phyloP scores from a whole-genome alignment of 192 early-diverging fungal species.

The Coemansia sp. region DNA sequence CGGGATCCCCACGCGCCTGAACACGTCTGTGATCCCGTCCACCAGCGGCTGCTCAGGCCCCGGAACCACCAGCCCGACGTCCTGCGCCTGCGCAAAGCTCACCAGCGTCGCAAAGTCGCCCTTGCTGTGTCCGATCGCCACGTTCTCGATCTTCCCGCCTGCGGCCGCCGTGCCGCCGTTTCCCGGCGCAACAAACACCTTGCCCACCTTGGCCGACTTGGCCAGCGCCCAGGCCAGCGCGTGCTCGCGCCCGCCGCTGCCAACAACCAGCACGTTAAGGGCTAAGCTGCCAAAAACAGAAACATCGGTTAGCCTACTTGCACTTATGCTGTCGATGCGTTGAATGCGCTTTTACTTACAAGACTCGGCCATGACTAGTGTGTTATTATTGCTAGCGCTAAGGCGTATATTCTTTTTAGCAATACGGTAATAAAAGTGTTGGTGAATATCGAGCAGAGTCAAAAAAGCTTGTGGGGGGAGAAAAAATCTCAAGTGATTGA shows the following conservation, averaged over 20 bases:
- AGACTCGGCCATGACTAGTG: neutral
- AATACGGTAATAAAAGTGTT: neutral
- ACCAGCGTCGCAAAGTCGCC: slow-evolving; percentile 73
- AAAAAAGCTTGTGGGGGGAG: neutral
- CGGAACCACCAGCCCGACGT: slow-evolving; percentile 77
- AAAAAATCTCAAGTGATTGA: slow-evolving; percentile 1
- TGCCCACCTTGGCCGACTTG: slow-evolving; percentile 70
- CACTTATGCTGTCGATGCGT: too few relatives aligned
- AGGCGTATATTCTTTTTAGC: neutral
- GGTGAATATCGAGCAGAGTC: neutral
- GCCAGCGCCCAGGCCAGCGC: slow-evolving; percentile 91
- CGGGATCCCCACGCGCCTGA: slow-evolving; percentile 70
- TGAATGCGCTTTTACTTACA: neutral
- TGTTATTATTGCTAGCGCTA: neutral
- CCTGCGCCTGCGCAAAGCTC: slow-evolving; percentile 74
- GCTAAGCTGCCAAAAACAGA: slow-evolving; percentile 4
- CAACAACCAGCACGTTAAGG: slow-evolving; percentile 82
- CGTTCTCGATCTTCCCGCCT: slow-evolving; percentile 76
- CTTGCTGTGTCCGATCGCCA: slow-evolving; percentile 61
- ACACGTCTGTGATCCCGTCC: slow-evolving; percentile 80
- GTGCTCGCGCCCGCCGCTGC: slow-evolving; percentile 95
- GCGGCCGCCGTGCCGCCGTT: slow-evolving; percentile 89
- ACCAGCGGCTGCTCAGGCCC: slow-evolving; percentile 98
- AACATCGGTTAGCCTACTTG: too few relatives aligned
- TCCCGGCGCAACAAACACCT: slow-evolving; percentile 89